These are phyloP conservation scores for Arthrobotrys conoides DNA, from an alignment of 2,329 filamentous ascomycete species.

Conservation along the genomic window DNA sequence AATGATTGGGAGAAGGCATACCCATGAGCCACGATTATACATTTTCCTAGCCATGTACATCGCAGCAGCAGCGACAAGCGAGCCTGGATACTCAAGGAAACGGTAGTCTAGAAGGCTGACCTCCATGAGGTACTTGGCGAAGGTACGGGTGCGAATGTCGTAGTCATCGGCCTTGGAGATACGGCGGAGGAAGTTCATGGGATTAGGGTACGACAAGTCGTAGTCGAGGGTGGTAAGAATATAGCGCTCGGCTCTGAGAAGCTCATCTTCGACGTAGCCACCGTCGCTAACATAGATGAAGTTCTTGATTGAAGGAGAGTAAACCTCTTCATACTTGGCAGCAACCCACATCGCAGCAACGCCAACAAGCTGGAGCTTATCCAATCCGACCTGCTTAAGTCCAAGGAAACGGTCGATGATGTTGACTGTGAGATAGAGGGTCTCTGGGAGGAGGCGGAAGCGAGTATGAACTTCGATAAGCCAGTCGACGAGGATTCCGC, in stretches of 20 bases:
- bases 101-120: constrained; percentile 95
- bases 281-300: constrained; percentile 98
- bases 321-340: constrained; percentile 97
- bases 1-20: constrained; percentile 71
- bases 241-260: constrained; percentile 96
- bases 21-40: constrained; percentile 91
- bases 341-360: constrained; percentile 99
- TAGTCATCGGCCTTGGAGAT: constrained; percentile 99
- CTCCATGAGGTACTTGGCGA: constrained; percentile 98
- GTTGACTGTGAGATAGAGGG: constrained; percentile 95
- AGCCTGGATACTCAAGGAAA: constrained; percentile 90
- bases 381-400: constrained; percentile 92
- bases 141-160: constrained; percentile 95
- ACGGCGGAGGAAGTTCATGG: constrained; percentile 99
- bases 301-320: constrained; percentile 96
- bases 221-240: constrained; percentile 92
- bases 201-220: constrained; percentile 97
- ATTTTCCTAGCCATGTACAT: constrained; percentile 96
- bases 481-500: constrained; percentile 97
- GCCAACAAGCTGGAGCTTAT: constrained; percentile 94
- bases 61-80: constrained; percentile 88
- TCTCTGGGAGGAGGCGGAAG: constrained; percentile 95
- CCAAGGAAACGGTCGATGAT: constrained; percentile 98
- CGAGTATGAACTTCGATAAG: constrained; percentile 97
- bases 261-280: constrained; percentile 94